Conservation (phyloP, 169 alveolate species). For the Fabrea salina region DNA sequence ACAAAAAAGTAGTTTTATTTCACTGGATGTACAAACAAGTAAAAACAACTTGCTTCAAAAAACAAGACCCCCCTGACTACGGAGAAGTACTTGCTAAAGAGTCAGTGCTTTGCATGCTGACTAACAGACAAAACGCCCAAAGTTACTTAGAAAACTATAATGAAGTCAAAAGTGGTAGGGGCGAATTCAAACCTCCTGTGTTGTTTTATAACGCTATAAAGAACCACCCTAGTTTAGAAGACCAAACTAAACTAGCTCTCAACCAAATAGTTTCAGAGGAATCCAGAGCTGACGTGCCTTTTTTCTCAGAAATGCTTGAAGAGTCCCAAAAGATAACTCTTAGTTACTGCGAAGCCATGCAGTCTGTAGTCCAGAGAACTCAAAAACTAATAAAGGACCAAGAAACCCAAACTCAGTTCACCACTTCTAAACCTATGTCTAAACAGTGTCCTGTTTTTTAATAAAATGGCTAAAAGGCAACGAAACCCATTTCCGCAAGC, state of each 20-base stretch:
- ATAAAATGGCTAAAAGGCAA: too few relatives aligned
- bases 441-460: too few relatives aligned
- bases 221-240: too few relatives aligned
- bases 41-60: neutral
- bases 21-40: conserved; percentile 30
- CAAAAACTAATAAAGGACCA: neutral
- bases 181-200: too few relatives aligned
- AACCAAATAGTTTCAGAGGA: too few relatives aligned
- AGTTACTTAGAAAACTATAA: neutral
- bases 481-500: neutral
- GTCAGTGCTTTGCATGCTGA: neutral
- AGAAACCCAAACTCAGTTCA: neutral
- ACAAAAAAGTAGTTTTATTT: neutral
- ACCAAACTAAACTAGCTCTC: too few relatives aligned
- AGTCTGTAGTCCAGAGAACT: too few relatives aligned
- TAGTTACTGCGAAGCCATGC: too few relatives aligned
- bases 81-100: neutral
- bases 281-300: too few relatives aligned
- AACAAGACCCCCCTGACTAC: neutral
- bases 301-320: too few relatives aligned
- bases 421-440: neutral
- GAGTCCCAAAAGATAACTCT: too few relatives aligned
- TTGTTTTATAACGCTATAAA: too few relatives aligned
- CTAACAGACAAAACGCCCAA: neutral
- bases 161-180: neutral